Percentiles rank a stretch among this genome's conserved stretches.
Conservation (phyloP, 805 yeast genomes). For the Yamadazyma ubonensis region DNA sequence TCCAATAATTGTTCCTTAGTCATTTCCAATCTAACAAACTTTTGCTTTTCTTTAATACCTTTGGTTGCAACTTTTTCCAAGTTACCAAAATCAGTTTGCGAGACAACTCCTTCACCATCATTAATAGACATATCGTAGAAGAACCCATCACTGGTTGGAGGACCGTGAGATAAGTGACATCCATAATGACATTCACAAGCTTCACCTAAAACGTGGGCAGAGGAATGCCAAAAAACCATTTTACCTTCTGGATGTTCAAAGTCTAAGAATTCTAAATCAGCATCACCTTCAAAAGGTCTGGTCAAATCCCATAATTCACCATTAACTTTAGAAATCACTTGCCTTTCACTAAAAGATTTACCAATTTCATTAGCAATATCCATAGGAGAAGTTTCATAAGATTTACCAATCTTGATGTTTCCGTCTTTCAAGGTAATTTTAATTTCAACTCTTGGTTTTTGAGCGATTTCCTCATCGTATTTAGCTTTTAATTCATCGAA, state of each 20-base stretch:
- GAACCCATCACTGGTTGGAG: slow-evolving; percentile 97
- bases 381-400: slow-evolving; percentile 90
- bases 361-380: slow-evolving; percentile 82
- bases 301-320: slow-evolving; percentile 93
- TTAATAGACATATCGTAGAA: slow-evolving; percentile 93
- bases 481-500: slow-evolving; percentile 79
- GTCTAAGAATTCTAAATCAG: slow-evolving; percentile 76
- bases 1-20: slow-evolving; percentile 86
- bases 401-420: slow-evolving; percentile 65
- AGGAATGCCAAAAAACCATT: slow-evolving; percentile 97
- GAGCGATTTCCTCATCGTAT: slow-evolving; percentile 70
- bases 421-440: slow-evolving; percentile 88
- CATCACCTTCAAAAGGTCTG: slow-evolving; percentile 81
- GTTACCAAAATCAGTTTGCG: slow-evolving; percentile 78
- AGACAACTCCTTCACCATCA: slow-evolving; percentile 64
- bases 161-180: slow-evolving; percentile 84
- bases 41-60: slow-evolving; percentile 93
- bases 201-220: slow-evolving; percentile 97
- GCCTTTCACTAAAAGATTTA: slow-evolving; percentile 83
- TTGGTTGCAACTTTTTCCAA: slow-evolving; percentile 85
- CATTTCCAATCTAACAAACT: slow-evolving; percentile 89
- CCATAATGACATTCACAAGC: slow-evolving; percentile 96
- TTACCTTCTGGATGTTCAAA: slow-evolving; percentile 94
- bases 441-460: slow-evolving; percentile 58
- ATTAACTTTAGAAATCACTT: slow-evolving; percentile 87